Percentiles rank a stretch among this genome's conserved stretches.
phyloP scores from a whole-genome alignment of 192 early-diverging fungal genomes.

The Coemansia sp. region DNA sequence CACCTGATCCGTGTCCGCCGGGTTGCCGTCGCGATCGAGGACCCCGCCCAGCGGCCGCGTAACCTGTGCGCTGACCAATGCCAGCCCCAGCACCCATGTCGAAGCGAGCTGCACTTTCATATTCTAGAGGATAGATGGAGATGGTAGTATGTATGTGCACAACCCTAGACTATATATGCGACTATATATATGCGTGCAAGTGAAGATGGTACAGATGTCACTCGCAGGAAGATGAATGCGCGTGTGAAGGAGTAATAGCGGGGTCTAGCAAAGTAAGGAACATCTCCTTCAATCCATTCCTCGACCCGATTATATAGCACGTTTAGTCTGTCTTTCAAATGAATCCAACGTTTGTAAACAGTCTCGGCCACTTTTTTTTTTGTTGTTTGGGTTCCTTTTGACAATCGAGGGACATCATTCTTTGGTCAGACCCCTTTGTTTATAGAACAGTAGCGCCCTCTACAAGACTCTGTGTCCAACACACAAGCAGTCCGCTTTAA shows the following conservation, averaged over 20 bases:
- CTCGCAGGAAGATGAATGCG: neutral
- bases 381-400: neutral
- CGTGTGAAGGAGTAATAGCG: neutral
- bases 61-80: neutral
- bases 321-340: neutral
- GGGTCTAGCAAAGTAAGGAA: neutral
- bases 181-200: neutral
- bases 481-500: too few species aligned
- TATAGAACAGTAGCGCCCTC: neutral
- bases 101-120: conserved; percentile 25
- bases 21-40: conserved; percentile 17
- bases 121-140: neutral
- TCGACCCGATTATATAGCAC: neutral
- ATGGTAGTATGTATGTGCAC: neutral
- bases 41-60: conserved; percentile 10
- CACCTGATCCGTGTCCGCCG: conserved; percentile 10
- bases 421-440: neutral
- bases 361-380: neutral
- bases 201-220: neutral
- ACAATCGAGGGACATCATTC: neutral
- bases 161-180: neutral
- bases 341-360: neutral
- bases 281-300: neutral
- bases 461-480: too few species aligned
- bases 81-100: conserved; percentile 7